Evolutionary conservation across 2,329 filamentous ascomycete species (phyloP).

Genomic region (Xylariaceae sp.): DNA sequence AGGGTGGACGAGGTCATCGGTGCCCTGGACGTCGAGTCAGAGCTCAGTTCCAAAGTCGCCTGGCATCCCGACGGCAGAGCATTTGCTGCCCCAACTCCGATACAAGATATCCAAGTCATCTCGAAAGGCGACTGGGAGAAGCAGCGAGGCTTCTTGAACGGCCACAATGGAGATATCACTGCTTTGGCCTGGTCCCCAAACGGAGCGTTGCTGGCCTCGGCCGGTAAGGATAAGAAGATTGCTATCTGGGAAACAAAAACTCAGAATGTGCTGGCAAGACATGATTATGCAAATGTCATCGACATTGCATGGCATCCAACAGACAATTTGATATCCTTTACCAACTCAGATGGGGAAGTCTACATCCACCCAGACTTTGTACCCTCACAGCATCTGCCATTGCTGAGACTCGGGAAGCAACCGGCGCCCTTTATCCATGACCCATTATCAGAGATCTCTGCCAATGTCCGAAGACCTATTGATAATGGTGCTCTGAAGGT

Average conservation of each 20-base stretch:
- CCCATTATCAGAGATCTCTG: conserved; percentile 64
- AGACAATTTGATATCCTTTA: conserved; percentile 85
- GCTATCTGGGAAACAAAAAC: conserved; percentile 86
- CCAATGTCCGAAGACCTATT: conserved; percentile 55
- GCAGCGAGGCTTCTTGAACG: conserved; percentile 72
- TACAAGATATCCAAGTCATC: conserved; percentile 78
- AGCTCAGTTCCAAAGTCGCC: conserved; percentile 67
- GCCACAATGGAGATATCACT: conserved; percentile 80
- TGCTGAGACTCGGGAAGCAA: conserved; percentile 59
- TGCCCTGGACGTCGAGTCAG: conserved; percentile 69
- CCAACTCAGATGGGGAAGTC: conserved; percentile 86
- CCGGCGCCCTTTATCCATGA: conserved; percentile 85
- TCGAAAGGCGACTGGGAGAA: conserved; percentile 88
- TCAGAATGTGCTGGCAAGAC: conserved; percentile 72
- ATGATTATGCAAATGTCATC: conserved; percentile 79
- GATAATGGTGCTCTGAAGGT: conserved; percentile 52
- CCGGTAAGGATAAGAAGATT: conserved; percentile 64
- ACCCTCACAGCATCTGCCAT: conserved; percentile 49
- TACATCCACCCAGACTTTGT: conserved; percentile 79
- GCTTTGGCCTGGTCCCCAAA: conserved; percentile 92
- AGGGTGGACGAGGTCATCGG: conserved; percentile 85
- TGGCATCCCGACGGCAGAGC: conserved; percentile 96
- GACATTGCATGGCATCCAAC: conserved; percentile 88
- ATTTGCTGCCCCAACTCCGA: conserved; percentile 80
- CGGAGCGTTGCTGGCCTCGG: conserved; percentile 75